phyloP scores from a whole-genome alignment of 768 basidiomycete species.

The Xanthoconium stramineum region DNA sequence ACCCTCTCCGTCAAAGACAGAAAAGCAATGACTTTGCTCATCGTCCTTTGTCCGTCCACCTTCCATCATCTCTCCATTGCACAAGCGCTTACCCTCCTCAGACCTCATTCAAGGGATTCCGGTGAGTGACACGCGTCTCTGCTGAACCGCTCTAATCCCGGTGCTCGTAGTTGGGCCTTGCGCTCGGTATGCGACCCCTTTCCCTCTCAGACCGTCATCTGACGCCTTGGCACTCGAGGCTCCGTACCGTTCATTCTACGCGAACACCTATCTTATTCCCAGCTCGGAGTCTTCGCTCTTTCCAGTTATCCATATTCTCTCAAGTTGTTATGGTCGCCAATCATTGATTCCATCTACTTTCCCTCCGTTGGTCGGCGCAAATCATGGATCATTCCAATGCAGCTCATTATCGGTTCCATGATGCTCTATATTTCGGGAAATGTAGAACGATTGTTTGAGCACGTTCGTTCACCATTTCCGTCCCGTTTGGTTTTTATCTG shows the following conservation, averaged over 20 bases:
- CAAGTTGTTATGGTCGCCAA: conserved; percentile 95
- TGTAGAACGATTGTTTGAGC: conserved; percentile 72
- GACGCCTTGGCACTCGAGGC: conserved; percentile 43
- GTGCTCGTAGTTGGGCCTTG: conserved; percentile 68
- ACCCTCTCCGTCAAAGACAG: conserved; percentile 73
- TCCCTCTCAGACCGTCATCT: neutral
- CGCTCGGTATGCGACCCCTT: conserved; percentile 56
- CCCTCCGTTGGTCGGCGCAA: conserved; percentile 87
- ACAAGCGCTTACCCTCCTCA: conserved; percentile 26
- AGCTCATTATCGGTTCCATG: conserved; percentile 79
- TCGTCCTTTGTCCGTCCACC: conserved; percentile 74
- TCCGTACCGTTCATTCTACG: conserved; percentile 95
- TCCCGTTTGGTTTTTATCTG: conserved; percentile 4
- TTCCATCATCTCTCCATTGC: conserved; percentile 6
- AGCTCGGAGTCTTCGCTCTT: conserved; percentile 90
- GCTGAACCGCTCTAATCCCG: conserved; percentile 7
- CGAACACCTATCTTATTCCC: conserved; percentile 94
- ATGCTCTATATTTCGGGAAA: conserved; percentile 78
- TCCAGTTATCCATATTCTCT: conserved; percentile 95
- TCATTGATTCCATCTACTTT: conserved; percentile 89
- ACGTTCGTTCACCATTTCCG: conserved; percentile 44
- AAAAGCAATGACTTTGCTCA: conserved; percentile 77
- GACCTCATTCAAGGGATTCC: conserved; percentile 88
- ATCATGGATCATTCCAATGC: conserved; percentile 99
- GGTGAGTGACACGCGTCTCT: conserved; percentile 44